Base-by-base conservation (phyloP, 345 rosid genomes). In the Hibiscus trionum region DNA sequence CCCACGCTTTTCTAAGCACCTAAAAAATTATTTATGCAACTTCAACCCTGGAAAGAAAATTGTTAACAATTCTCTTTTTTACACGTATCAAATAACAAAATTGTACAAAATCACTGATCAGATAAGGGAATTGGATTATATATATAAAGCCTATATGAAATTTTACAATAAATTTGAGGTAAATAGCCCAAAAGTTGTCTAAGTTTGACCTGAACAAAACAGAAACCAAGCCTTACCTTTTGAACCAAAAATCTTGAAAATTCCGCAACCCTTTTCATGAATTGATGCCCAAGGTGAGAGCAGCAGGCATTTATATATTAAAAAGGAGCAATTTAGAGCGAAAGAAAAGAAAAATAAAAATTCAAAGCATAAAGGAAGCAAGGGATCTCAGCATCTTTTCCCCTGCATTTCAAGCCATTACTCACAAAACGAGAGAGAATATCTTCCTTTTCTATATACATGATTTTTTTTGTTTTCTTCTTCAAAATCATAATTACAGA, bases 331-430 rank as follows among this genome's bases (percentile, higher is more conserved):
- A 72, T 74, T 35, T 59, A 42, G 52, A 61, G 52, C 53, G 50
- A 61, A 60, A 58, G 21, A 55, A 1, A 59, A 53, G 3, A 33
- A 2, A 29, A 64, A 76, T 26, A 72, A 29, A 70, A 62, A 76
- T 72, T 74, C 69, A 78, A 74, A 72, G 77, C 65, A 72, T 27
- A 79, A 63, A 39, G 44, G 44, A 39, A 39, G 44, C 68, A 72
- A 81, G 68, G 78, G 85, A 89, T 87, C 88, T 86, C 77, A 73
- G 83, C 82, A 78, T 80, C 82, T 77, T 63, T 66, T 60, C 72
- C 69, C 72, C 80, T 74, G 81, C 80, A 79, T 82, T 78, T 82
- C 90, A 78, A 85, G 78, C 84, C 68, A 82, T 75, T 66, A 61
- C 70, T 69, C 77, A 73, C 81, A 79, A 72, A 71, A 75, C 59